Evolutionary conservation across 305 asterid species (phyloP).

Genomic region (Solanum hybrid): DNA sequence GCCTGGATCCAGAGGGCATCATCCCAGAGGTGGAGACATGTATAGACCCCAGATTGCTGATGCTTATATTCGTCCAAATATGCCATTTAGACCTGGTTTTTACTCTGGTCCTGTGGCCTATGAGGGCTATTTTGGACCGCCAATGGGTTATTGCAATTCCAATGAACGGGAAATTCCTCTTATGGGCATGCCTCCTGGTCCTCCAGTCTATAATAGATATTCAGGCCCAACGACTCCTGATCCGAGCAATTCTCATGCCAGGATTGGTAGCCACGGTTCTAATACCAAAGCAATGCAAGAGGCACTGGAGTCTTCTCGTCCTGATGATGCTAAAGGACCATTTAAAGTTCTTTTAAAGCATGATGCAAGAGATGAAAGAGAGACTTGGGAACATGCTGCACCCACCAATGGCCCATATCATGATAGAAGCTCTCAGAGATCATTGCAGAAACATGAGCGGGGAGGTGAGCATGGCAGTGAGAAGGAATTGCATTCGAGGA

Average conservation of each 20-base stretch:
- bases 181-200: slow-evolving; percentile 59
- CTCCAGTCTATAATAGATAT: slow-evolving; percentile 55
- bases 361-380: slow-evolving; percentile 50
- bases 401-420: slow-evolving; percentile 24
- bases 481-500: slow-evolving; percentile 35
- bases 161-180: slow-evolving; percentile 61
- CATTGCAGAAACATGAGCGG: slow-evolving; percentile 60
- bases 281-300: slow-evolving; percentile 35
- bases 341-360: slow-evolving; percentile 41
- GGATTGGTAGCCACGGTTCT: slow-evolving; percentile 40
- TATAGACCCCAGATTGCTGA: slow-evolving; percentile 76
- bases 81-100: slow-evolving; percentile 83
- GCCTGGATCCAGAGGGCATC: slow-evolving; percentile 80
- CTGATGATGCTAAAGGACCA: slow-evolving; percentile 40
- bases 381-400: slow-evolving; percentile 29
- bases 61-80: slow-evolving; percentile 64
- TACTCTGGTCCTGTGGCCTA: slow-evolving; percentile 72
- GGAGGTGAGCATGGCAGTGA: slow-evolving; percentile 61
- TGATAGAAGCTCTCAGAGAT: slow-evolving; percentile 29
- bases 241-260: slow-evolving; percentile 39
- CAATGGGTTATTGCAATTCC: slow-evolving; percentile 64
- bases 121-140: slow-evolving; percentile 87
- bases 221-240: slow-evolving; percentile 45
- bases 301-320: slow-evolving; percentile 35
- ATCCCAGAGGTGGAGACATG: slow-evolving; percentile 69